Base-by-base conservation (phyloP, 2,329 filamentous ascomycete genomes). In the Curvularia lunata region DNA sequence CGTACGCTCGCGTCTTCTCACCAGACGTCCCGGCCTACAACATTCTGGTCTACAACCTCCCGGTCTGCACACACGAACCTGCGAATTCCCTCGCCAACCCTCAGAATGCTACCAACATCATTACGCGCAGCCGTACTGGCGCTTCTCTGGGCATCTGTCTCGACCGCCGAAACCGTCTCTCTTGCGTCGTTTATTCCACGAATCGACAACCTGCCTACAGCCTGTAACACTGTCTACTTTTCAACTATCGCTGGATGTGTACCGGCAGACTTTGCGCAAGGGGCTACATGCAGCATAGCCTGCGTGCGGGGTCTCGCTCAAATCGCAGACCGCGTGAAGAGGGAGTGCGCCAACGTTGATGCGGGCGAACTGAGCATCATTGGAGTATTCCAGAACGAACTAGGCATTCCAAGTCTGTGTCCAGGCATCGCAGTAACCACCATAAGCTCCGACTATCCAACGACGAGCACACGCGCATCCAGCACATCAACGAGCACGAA, bases 131-230 rank as follows among this genome's bases (percentile, higher is more conserved):
- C 66, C 43, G 59, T 71, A 43, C 43, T 69, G 47, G 59, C 53
- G 47, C 64, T 76, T 23, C 52, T 66, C 30, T 54, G 69, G 52
- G 60, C 62, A 42, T 62, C 54, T 46, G 54, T 69, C 25, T 61
- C 66, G 12, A 51, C 65, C 25, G 64, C 69, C 41, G 60, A 79
- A n/a, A 77, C 34, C 32, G 56, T 81, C 40, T 75, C 76, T 21
- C 78, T 83, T 37, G 68, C 75, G 27, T 78, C 80, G 66, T 82
- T 83, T 66, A 75, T 73, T 1, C 80, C 80, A 19, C 73, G 75
- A 37, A 72, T 79, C 62, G 67, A 74, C 6, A 71, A 76, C 55
- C 75, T 82, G 5, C 75, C 78, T 4, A 38, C 64, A 13, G 51
- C 63, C 21, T 83, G 81, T 63, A 53, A 76, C 41, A 60, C 62